phyloP scores from a whole-genome alignment of 139 green algal species.

The Chlorella sp. region DNA sequence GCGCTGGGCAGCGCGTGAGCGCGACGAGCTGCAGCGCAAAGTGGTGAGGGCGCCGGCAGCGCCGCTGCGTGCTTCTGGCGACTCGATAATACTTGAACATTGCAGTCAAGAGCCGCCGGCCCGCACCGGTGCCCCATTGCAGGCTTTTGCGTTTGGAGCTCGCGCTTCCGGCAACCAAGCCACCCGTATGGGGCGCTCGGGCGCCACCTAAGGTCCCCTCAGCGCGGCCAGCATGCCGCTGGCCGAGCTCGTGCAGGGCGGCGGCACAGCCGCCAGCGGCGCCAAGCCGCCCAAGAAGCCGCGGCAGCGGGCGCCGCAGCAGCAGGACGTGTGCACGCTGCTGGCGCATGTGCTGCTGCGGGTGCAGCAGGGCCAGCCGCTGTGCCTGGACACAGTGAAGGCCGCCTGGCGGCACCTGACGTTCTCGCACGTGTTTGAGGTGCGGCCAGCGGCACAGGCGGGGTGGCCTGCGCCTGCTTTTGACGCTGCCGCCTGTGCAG shows the following conservation, averaged over 20 bases:
- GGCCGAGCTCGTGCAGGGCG: neutral
- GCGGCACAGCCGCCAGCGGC: neutral
- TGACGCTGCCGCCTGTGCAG: no score
- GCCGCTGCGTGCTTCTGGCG: no score
- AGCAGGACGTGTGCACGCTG: constrained; percentile 30
- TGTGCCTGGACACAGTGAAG: constrained; percentile 33
- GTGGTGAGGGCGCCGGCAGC: no score
- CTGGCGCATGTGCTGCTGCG: constrained; percentile 28
- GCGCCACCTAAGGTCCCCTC: neutral
- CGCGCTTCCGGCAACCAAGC: no score
- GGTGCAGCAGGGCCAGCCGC: neutral
- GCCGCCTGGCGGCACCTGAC: constrained; percentile 26
- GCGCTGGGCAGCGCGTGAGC: no score
- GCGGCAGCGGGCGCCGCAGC: neutral
- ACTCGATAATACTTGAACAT: no score
- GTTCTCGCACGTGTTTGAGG: constrained; percentile 41
- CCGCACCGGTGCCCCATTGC: no score
- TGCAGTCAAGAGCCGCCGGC: no score
- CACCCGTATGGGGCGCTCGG: no score
- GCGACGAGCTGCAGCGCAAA: no score
- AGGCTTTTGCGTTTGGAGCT: no score
- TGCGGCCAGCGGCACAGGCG: neutral
- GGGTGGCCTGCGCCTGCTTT: no score
- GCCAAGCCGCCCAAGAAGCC: neutral
- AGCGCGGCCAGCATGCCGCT: neutral